phyloP scores from a whole-genome alignment of 1,139 yeast species.

The Hanseniaspora uvarum region DNA sequence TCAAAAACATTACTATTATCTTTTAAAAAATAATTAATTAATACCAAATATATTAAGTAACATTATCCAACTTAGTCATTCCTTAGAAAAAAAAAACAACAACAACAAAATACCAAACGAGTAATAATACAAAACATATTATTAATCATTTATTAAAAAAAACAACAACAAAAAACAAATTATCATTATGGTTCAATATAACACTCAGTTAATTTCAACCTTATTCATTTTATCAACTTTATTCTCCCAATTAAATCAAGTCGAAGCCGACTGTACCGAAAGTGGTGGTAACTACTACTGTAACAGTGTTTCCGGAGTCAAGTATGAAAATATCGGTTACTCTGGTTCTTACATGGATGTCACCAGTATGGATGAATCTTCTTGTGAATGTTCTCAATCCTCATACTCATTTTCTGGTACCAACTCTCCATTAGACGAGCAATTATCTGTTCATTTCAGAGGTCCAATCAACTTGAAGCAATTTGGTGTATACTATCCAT shows the following conservation, averaged over 20 bases:
- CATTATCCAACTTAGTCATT: slow-evolving; percentile 16
- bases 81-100: slow-evolving; percentile 5
- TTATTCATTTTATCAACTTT: slow-evolving; percentile 10
- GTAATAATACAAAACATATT: background rate
- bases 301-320: slow-evolving; percentile 53
- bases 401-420: slow-evolving; percentile 56
- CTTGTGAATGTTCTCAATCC: slow-evolving; percentile 51
- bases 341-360: slow-evolving; percentile 71
- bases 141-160: background rate
- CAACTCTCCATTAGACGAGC: slow-evolving; percentile 78
- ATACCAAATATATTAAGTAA: background rate
- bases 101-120: background rate
- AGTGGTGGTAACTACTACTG: slow-evolving; percentile 77
- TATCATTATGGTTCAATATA: background rate
- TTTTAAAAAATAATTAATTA: background rate
- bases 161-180: background rate
- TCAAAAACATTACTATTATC: too few species aligned
- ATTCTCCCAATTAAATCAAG: slow-evolving; percentile 17
- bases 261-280: slow-evolving; percentile 34
- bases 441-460: slow-evolving; percentile 83
- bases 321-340: slow-evolving; percentile 64
- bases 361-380: slow-evolving; percentile 53
- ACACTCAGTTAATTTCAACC: slow-evolving; percentile 4
- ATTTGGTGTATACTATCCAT: slow-evolving; percentile 64
- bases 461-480: slow-evolving; percentile 75